Evolutionary conservation across 176 grass and related monocot species (phyloP).

Genomic region (Musa troglodytarum): DNA sequence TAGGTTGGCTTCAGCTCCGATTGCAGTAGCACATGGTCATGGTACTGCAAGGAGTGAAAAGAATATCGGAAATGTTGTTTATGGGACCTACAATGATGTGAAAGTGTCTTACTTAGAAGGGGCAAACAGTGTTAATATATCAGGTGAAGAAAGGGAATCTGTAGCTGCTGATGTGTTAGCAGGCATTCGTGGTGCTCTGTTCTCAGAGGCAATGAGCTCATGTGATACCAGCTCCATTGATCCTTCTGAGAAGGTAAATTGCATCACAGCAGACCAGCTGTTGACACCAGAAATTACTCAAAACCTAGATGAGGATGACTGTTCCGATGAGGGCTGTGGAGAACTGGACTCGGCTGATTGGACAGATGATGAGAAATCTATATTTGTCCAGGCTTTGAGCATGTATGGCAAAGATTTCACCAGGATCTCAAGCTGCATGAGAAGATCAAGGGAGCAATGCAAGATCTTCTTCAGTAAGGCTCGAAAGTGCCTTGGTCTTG

Average conservation of each 20-base stretch:
- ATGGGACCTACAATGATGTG: conserved; percentile 17
- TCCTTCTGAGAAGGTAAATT: conserved; percentile 37
- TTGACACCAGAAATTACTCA: conserved; percentile 17
- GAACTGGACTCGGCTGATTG: conserved; percentile 67
- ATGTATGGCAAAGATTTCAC: conserved; percentile 74
- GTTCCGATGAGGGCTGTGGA: conserved; percentile 60
- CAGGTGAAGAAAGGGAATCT: conserved; percentile 59
- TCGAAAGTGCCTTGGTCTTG: conserved; percentile 72
- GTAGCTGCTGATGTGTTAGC: conserved; percentile 60
- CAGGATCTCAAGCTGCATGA: conserved; percentile 52
- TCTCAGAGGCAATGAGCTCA: conserved; percentile 74
- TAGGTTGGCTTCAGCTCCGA: conserved; percentile 52
- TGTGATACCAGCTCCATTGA: conserved; percentile 69
- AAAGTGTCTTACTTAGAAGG: conserved; percentile 19
- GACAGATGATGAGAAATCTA: conserved; percentile 76
- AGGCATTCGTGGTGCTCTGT: conserved; percentile 57
- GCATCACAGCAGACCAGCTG: conserved; percentile 21
- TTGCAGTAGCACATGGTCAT: conserved; percentile 43
- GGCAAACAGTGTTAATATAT: conserved; percentile 23
- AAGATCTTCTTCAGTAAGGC: conserved; percentile 94
- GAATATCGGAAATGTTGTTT: conserved; percentile 24
- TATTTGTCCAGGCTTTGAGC: conserved; percentile 58
- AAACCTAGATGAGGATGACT: conserved; percentile 42
- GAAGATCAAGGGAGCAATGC: conserved; percentile 76
- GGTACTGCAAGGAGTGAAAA: conserved; percentile 29